Evolutionary conservation across 1,139 yeast species (phyloP).

Genomic region (Geotrichum australiense): DNA sequence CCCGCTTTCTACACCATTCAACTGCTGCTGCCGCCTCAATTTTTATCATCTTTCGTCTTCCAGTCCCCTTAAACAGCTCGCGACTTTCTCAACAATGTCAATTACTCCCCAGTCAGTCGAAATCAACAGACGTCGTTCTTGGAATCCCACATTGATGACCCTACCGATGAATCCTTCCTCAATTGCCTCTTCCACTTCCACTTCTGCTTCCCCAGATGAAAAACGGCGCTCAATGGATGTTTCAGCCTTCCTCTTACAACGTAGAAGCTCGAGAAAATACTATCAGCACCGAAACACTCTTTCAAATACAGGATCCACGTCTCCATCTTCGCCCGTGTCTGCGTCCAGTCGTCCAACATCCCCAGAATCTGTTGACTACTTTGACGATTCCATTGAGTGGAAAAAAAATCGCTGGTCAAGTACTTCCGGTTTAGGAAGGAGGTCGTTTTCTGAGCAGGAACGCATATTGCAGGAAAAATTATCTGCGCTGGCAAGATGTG

Average conservation of each 20-base stretch:
- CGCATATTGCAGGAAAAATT: conserved; percentile 29
- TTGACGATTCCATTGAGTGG: neutral
- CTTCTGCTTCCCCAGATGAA: conserved; percentile 1
- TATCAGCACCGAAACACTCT: neutral
- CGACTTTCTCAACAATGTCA: conserved; percentile 13
- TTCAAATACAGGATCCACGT: neutral
- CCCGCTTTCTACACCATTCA: too few relatives aligned
- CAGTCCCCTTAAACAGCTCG: too few relatives aligned
- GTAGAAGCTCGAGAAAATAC: conserved; percentile 2
- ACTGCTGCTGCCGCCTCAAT: too few relatives aligned
- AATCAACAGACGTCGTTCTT: conserved; percentile 9
- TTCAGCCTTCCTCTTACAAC: conserved; percentile 1
- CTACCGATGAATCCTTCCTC: too few relatives aligned
- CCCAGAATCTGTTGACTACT: conserved; percentile 10
- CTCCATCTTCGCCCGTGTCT: conserved; percentile 17
- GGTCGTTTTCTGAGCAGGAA: conserved; percentile 22
- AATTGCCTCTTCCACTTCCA: neutral
- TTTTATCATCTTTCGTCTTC: too few relatives aligned
- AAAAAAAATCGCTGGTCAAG: conserved; percentile 8
- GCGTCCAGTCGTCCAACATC: conserved; percentile 8
- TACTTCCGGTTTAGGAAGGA: conserved; percentile 1
- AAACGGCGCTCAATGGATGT: conserved; percentile 5
- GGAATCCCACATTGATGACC: conserved; percentile 9
- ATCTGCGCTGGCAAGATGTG: conserved; percentile 30
- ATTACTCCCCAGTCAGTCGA: too few relatives aligned